phyloP scores from a whole-genome alignment of 331 rosid species.

The Malus hybrid region DNA sequence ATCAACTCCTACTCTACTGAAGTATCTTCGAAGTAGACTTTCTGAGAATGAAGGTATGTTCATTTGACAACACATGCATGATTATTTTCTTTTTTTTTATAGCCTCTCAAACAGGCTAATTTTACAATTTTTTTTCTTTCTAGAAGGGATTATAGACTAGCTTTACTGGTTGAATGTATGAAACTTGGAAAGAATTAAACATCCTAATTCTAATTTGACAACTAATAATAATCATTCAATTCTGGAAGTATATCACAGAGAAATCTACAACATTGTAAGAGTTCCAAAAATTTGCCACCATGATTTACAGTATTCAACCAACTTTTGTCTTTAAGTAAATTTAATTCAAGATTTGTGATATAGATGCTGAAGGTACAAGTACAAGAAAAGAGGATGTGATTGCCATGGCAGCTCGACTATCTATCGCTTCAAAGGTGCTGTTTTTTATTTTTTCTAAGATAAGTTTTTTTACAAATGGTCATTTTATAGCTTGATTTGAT shows the following conservation, averaged over 20 bases:
- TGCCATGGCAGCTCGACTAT: constrained; percentile 72
- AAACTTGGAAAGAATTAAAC: neutral
- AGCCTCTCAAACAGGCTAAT: neutral
- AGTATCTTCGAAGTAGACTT: constrained; percentile 76
- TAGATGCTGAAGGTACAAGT: constrained; percentile 55
- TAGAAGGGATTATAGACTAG: neutral
- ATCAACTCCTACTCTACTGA: constrained; percentile 66
- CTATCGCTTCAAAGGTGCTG: constrained; percentile 79
- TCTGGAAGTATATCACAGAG: neutral
- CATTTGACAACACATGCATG: constrained; percentile 10
- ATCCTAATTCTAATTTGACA: neutral
- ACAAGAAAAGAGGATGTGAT: constrained; percentile 55
- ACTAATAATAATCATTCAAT: neutral
- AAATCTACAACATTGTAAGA: neutral
- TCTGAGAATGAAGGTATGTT: constrained; percentile 66
- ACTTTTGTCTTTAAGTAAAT: constrained; percentile 1
- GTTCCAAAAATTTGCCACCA: neutral
- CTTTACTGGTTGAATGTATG: neutral
- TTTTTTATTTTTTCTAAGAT: neutral
- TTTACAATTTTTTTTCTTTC: neutral
- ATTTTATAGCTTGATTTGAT: constrained; percentile 1
- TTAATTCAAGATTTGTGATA: constrained; percentile 10
- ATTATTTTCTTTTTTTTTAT: neutral
- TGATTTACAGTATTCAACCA: neutral
- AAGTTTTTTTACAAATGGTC: neutral